Base-by-base conservation (phyloP, 768 basidiomycete genomes). In the Dentipellis fragilis region DNA sequence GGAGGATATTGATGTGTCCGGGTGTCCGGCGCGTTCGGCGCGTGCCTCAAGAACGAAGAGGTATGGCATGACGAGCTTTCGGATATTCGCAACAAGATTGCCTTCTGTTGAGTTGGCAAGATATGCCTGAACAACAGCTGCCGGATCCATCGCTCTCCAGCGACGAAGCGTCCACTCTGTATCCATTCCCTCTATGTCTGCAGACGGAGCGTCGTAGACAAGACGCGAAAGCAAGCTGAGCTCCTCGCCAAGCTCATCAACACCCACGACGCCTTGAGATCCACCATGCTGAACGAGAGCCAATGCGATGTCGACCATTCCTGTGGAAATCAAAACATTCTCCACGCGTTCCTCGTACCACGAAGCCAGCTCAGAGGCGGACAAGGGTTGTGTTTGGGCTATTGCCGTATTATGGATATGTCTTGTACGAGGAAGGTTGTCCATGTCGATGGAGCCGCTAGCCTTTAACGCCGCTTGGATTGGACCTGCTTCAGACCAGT, bases 181-280 rank as follows among this genome's bases (percentile, higher is more conserved):
- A 16, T 68, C 69, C 5, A 66, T 63, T 47, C 68, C 68, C 17
- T 72, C 69, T 8, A 75, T 74, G 38, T 73, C 68, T 0, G 74
- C 67, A 50, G 76, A 74, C 53, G 78, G 77, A 10, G 81, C 75
- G 65, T 96, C 93, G 62, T 99, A 99, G 11, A 94, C 83, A 47
- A 98, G 78, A 17, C 86, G 79, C 1, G 88, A 85, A 38, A 99
- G 78, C 7, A 98, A 80, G 60, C 83, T 88, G 40, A 98, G 78
- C 53, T 98, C 94, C 72, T 97, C 95, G 2, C 93, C 95, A 2
- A 93, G 69, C 64, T 84, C 82, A 61, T 95, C 94, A 42, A 99
- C 78, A 1, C 74, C 81, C 17, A 82, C 77, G 11, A 96, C 74
- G 12, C 86, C 87, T 61, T 82, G 81, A 8, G 92, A 85, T 10